Evolutionary conservation across 208 protist genomes (phyloP), one percentile per base, ranked within the genome.

Genomic region (Acanthamoeba comandoni): DNA sequence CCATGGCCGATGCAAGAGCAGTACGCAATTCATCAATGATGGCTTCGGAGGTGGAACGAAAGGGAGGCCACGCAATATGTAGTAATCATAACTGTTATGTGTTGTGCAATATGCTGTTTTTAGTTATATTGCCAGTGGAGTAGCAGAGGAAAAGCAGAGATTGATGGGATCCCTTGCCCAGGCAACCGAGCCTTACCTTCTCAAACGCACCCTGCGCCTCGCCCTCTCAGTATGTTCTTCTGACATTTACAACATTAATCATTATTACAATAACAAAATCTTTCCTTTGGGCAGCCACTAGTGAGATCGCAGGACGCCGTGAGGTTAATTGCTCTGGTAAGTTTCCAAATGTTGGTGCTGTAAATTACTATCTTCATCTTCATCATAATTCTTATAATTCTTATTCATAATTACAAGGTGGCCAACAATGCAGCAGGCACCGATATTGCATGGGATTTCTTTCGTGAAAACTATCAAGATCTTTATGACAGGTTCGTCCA

Each of bases 381-480:
- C 35, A 43, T 43, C 35, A 43, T 43, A 43, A 43, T 43, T 43
- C 5, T 1, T 43, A 5, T 43, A 43, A 43, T 43, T 7, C 1
- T 43, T 43, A 43, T 43, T 1, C 35, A 43, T 43, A 1, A 43
- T 7, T 43, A 43, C 35, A 43, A 43, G 22, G 57, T 91, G 5
- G 85, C 71, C 65, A 29, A 19, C 15, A 90, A 22, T 22, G n/a
- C 79, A 0, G 24, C 9, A 15, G 48, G 35, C 64, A 17, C 43
- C n/a, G 22, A 73, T 51, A 73, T 84, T 19, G 67, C 51, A 24
- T 94, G 93, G 93, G 57, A 91, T 0, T 94, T 93, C 35, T 58
- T 94, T 22, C 58, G 91, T 55, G 67, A 82, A 62, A 85, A 92
- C 35, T 93, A 57, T 48, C 35, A 9, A 17, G 58, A 35, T 19